phyloP scores from a whole-genome alignment of 2,329 filamentous ascomycete species.

The Nectriaceae sp. region DNA sequence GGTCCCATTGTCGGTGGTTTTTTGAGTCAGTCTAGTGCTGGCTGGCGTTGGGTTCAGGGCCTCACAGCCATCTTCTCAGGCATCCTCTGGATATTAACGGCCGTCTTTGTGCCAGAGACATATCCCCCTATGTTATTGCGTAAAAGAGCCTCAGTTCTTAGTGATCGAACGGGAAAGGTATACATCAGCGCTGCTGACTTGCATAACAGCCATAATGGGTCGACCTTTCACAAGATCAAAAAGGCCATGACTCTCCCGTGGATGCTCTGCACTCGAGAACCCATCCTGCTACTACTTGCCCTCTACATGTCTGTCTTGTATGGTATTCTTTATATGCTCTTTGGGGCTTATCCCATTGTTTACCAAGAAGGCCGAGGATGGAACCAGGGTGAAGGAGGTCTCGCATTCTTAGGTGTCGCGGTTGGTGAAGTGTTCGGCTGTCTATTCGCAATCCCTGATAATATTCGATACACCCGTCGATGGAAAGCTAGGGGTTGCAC shows the following conservation, averaged over 20 bases:
- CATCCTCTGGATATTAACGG: slow-evolving; percentile 68
- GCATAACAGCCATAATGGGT: slow-evolving; percentile 1
- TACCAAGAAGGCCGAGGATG: slow-evolving; percentile 52
- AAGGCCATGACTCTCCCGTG: slow-evolving; percentile 73
- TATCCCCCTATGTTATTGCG: slow-evolving; percentile 74
- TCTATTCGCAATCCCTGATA: slow-evolving; percentile 16
- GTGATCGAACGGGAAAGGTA: slow-evolving; percentile 18
- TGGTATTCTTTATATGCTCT: slow-evolving; percentile 71
- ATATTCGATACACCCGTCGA: slow-evolving; percentile 14
- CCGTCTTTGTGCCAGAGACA: slow-evolving; percentile 81
- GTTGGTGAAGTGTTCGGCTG: slow-evolving; percentile 16
- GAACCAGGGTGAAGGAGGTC: slow-evolving; percentile 18
- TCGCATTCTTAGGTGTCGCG: slow-evolving; percentile 22
- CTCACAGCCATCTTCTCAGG: slow-evolving; percentile 71
- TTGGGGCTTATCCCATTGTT: slow-evolving; percentile 65
- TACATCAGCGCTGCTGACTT: slow-evolving; percentile 12
- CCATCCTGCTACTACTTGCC: slow-evolving; percentile 77
- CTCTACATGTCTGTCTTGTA: slow-evolving; percentile 82
- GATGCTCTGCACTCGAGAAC: slow-evolving; percentile 70
- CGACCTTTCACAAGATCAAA: slow-evolving; percentile 48
- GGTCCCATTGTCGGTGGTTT: slow-evolving; percentile 63
- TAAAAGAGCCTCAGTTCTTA: slow-evolving; percentile 17
- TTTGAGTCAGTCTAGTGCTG: slow-evolving; percentile 58
- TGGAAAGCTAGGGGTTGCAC: slow-evolving; percentile 11
- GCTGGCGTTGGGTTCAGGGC: slow-evolving; percentile 83